Base-by-base conservation (phyloP, 2,329 filamentous ascomycete species). In the Epichloe festucae region DNA sequence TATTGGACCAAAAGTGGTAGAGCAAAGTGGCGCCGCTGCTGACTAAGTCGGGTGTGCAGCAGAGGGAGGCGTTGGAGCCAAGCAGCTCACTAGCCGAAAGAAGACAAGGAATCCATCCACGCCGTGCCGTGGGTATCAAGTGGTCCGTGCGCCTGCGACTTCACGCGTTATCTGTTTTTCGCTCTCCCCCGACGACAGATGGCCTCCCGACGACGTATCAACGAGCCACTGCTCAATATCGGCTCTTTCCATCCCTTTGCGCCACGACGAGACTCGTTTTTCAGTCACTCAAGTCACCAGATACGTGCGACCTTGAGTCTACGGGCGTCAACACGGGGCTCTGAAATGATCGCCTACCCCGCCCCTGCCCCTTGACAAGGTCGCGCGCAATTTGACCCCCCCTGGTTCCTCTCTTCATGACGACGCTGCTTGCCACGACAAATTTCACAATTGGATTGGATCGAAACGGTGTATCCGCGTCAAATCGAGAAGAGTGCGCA, bases 121-220 rank as follows among this genome's bases (percentile, higher is more conserved):
- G 41, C 41, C 8, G 23, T 31, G 6, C 23, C 23, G 23, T 27
- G 7, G 27, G 46, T 27, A 2, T n/a, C 7, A 0, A 46, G 50
- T 58, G 57, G 57, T 54, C 57, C 56, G 57, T 59, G 57, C 53
- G 47, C 46, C 10, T 50, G 53, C 48, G 50, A 68, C 67, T 65
- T 68, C 67, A 69, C 68, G 68, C 68, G 68, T 67, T 62, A 57
- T 60, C 63, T 69, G 64, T 68, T 68, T 69, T 70, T 67, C 63
- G 58, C 60, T 60, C 57, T 56, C 54, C 17, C 35, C 40, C 19
- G 36, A 50, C 56, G 53, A 56, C 54, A 38, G 55, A 53, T 58
- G 59, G 63, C 60, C 61, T 60, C 58, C 57, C 56, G 58, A 59
- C 59, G 62, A 69, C 65, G 60, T 66, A 65, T 67, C 60, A 60